phyloP scores from a whole-genome alignment of 768 basidiomycete genomes.

The Pulveroboletus sp. region DNA sequence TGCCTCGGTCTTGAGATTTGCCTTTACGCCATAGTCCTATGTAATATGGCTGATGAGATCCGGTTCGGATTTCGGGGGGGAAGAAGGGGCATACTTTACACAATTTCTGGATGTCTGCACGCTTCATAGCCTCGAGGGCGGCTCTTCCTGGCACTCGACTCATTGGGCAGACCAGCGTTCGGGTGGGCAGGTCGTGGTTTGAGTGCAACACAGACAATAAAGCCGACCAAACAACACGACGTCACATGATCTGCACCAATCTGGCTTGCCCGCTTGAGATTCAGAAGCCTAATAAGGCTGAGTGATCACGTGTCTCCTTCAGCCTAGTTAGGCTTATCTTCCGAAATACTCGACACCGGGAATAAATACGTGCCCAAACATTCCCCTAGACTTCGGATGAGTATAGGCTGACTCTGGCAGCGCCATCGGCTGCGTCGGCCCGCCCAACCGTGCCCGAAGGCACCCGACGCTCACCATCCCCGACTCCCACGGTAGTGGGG shows the following conservation, averaged over 20 bases:
- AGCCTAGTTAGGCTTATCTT: too few species aligned
- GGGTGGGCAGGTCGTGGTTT: slow-evolving; percentile 34
- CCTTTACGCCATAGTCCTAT: slow-evolving; percentile 76
- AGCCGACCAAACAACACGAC: slow-evolving; percentile 49
- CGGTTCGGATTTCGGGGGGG: slow-evolving; percentile 12
- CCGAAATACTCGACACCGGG: too few species aligned
- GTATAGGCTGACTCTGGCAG: too few species aligned
- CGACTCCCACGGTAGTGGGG: too few species aligned
- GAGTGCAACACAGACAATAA: slow-evolving; percentile 44
- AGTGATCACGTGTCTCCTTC: too few species aligned
- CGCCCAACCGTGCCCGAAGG: too few species aligned
- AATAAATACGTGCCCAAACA: too few species aligned
- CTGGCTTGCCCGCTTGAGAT: too few species aligned
- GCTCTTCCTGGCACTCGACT: slow-evolving; percentile 43
- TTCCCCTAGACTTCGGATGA: too few species aligned
- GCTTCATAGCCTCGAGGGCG: slow-evolving; percentile 50
- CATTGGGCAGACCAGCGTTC: slow-evolving; percentile 23
- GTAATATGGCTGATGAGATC: slow-evolving; percentile 14
- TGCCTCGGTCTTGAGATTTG: slow-evolving; percentile 77
- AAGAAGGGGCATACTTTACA: slow-evolving; percentile 47
- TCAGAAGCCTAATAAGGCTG: too few species aligned
- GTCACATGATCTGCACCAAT: slow-evolving; percentile 37
- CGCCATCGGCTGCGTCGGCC: too few species aligned
- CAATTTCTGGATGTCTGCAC: slow-evolving; percentile 51
- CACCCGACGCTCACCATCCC: too few species aligned